Base-by-base conservation (phyloP, 2,329 filamentous ascomycete genomes). In the Sphaerostilbella broomeana region DNA sequence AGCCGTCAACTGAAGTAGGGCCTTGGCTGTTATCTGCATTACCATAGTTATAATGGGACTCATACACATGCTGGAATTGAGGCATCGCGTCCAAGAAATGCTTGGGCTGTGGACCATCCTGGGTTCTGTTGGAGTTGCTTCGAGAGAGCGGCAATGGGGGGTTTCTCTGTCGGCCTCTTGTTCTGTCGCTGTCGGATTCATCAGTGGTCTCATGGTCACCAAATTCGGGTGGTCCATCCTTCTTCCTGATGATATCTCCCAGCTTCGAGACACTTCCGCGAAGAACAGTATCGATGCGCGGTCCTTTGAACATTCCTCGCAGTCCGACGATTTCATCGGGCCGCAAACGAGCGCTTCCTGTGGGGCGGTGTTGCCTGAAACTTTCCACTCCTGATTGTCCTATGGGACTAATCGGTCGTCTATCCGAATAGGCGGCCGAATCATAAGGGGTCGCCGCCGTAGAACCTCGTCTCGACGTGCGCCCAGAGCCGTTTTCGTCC, bases 301-400 rank as follows among this genome's bases (percentile, higher is more conserved):
- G 76, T 3, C 80, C 81, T 62, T 87, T 90, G 62, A 95, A 83
- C 33, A 95, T 81, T 6, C 82, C 79, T 28, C 81, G 77, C 12
- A 63, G 35, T 11, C 61, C 56, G 28, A 54, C 40, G 12, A 36
- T 42, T 26, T 65, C 60, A 12, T 64, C 61, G 1, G 46, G 24
- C 17, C 55, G 65, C 13, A 64, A 57, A 16, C 63, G 67, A n/a
- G 72, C 49, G 51, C 73, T 79, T 15, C 67, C 67, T 18, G 67
- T 60, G 30, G 66, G 72, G 8, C 42, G 38, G 7, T 34, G 16
- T 4, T 18, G 20, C 33, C 36, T 44, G 16, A 21, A 17, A 43
- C 45, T 63, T 64, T 43, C 62, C 16, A 32, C 16, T 12, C 27
- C 20, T 16, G 61, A 11, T 60, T 73, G 47, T 55, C 49, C 46